Conservation (phyloP, 2,329 filamentous ascomycete species). For the Colletotrichum kahawae region DNA sequence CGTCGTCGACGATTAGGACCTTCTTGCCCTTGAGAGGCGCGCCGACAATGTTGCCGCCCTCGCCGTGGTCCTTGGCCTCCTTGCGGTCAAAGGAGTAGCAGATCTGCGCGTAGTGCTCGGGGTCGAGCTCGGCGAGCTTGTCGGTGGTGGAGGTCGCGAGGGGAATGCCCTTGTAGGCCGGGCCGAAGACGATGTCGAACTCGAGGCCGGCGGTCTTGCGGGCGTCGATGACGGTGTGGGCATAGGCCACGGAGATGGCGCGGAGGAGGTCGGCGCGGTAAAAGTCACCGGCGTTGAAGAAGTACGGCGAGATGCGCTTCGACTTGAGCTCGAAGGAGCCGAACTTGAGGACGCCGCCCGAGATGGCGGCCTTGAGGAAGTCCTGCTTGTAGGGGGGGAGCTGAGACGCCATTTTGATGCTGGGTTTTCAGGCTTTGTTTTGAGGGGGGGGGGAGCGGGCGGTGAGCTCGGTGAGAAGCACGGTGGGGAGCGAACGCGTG, state of each 20-base stretch:
- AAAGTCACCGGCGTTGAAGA: slow-evolving; percentile 95
- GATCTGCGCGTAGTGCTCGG: slow-evolving; percentile 67
- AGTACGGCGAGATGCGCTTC: slow-evolving; percentile 89
- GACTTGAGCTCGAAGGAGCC: slow-evolving; percentile 92
- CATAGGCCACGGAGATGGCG: slow-evolving; percentile 83
- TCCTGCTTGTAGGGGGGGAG: slow-evolving; percentile 72
- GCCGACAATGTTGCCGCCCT: slow-evolving; percentile 92
- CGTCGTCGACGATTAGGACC: slow-evolving; percentile 92
- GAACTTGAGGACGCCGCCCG: slow-evolving; percentile 76
- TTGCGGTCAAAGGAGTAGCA: slow-evolving; percentile 95
- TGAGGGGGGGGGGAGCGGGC: not conserved
- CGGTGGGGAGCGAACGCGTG: too few relatives aligned
- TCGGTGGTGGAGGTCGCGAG: slow-evolving; percentile 80
- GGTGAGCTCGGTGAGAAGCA: too few relatives aligned
- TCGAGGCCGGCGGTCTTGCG: slow-evolving; percentile 46
- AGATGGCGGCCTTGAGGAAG: slow-evolving; percentile 74
- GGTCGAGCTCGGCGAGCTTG: slow-evolving; percentile 75
- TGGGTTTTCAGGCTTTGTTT: not conserved
- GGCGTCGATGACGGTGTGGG: slow-evolving; percentile 63
- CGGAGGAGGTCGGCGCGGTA: slow-evolving; percentile 80
- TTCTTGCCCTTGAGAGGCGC: slow-evolving; percentile 83
- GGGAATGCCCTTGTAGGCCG: slow-evolving; percentile 97
- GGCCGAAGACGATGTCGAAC: slow-evolving; percentile 89
- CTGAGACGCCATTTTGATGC: slow-evolving; percentile 41
- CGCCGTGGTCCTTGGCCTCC: slow-evolving; percentile 94